These are phyloP conservation scores for Crithidia sp. DNA, from an alignment of 208 protist genomes.

Conservation along the genomic window DNA sequence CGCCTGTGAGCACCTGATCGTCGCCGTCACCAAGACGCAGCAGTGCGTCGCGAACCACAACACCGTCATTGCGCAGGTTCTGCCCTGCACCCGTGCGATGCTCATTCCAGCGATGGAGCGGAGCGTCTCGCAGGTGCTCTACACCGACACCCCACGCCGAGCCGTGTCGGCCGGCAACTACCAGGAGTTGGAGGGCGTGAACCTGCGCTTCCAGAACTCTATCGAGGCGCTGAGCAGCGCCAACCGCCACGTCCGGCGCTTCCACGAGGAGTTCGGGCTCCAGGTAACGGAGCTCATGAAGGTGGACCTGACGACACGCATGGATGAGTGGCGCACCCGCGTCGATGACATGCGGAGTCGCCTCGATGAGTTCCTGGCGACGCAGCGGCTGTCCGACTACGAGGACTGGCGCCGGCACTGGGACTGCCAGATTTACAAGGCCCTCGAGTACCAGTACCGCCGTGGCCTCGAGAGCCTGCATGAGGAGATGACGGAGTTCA, in stretches of 20 bases:
- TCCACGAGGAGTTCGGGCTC: slow-evolving; percentile 85
- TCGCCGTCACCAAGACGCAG: slow-evolving; percentile 61
- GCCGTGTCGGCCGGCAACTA: slow-evolving; percentile 69
- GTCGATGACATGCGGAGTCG: slow-evolving; percentile 86
- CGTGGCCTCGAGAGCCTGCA: slow-evolving; percentile 92
- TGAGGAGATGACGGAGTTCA: slow-evolving; percentile 93
- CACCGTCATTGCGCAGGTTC: slow-evolving; percentile 73
- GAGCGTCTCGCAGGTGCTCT: slow-evolving; percentile 67
- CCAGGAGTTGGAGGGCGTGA: slow-evolving; percentile 83
- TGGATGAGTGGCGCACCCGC: slow-evolving; percentile 92
- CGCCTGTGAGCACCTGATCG: slow-evolving; percentile 63
- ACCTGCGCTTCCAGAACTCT: slow-evolving; percentile 84
- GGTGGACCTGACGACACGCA: slow-evolving; percentile 90
- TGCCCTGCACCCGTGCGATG: slow-evolving; percentile 79
- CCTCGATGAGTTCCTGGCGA: slow-evolving; percentile 86
- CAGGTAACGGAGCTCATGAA: slow-evolving; percentile 86
- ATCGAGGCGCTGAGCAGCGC: slow-evolving; percentile 81
- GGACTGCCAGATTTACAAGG: slow-evolving; percentile 98
- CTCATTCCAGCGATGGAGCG: slow-evolving; percentile 59
- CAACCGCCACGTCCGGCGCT: slow-evolving; percentile 85
- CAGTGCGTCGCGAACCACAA: slow-evolving; percentile 89
- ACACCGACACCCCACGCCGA: slow-evolving; percentile 45
- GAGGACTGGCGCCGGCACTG: slow-evolving; percentile 94
- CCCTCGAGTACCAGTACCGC: slow-evolving; percentile 95
- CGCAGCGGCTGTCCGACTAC: slow-evolving; percentile 79